Evolutionary conservation across 2,329 filamentous ascomycete genomes (phyloP).

Genomic region (Penicillium sp.): DNA sequence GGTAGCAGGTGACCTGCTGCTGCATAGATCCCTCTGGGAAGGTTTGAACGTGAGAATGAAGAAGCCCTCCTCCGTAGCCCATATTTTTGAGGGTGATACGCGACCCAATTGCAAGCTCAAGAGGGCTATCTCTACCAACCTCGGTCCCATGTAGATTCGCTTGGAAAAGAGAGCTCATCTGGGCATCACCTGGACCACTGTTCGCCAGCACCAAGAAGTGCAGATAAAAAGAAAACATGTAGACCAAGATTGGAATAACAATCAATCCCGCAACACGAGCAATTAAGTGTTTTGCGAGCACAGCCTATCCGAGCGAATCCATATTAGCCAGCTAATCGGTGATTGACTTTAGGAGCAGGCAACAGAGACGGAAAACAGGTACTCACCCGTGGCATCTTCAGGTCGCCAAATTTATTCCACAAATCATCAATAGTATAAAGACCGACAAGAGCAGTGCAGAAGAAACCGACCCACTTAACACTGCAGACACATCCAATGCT

Average conservation of each 20-base stretch:
- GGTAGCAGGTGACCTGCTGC: conserved; percentile 98
- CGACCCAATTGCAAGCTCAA: conserved; percentile 88
- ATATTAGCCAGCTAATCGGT: conserved; percentile 1
- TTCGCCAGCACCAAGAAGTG: conserved; percentile 94
- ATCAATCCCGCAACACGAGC: conserved; percentile 85
- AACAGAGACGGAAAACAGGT: not conserved
- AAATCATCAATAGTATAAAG: conserved; percentile 95
- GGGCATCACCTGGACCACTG: conserved; percentile 94
- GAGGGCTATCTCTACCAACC: conserved; percentile 88
- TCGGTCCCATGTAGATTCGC: conserved; percentile 92
- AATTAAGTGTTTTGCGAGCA: conserved; percentile 72
- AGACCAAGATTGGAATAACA: conserved; percentile 81
- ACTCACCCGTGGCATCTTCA: conserved; percentile 79
- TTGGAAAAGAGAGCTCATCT: conserved; percentile 99
- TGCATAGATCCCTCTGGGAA: conserved; percentile 90
- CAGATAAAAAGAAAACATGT: conserved; percentile 91
- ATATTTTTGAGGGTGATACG: conserved; percentile 96
- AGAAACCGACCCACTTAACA: conserved; percentile 97
- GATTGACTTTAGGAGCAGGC: not conserved
- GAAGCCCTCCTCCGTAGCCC: conserved; percentile 94
- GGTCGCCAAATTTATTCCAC: conserved; percentile 96
- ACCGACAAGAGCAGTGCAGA: conserved; percentile 90
- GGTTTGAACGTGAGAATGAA: conserved; percentile 95
- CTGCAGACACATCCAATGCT: conserved; percentile 98
- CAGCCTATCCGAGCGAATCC: conserved; percentile 47